These are phyloP conservation scores for Persicaria maculosa DNA, from an alignment of 148 eudicot genomes.

Conservation along the genomic window DNA sequence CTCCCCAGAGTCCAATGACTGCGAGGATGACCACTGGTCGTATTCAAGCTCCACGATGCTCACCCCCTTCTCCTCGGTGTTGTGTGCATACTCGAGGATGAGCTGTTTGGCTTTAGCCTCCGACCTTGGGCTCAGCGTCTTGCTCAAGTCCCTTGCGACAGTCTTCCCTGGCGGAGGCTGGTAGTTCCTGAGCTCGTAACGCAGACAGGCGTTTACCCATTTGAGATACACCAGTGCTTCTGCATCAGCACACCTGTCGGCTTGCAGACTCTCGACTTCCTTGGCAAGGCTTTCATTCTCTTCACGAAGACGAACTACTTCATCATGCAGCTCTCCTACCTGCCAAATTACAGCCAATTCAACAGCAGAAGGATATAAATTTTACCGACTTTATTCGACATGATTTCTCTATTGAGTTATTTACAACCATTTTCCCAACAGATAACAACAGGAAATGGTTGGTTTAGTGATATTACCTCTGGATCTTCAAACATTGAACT, in stretches of 20 bases:
- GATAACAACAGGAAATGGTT: neutral
- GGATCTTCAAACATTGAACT: conserved; percentile 50
- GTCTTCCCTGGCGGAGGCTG: conserved; percentile 55
- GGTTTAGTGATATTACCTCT: conserved; percentile 33
- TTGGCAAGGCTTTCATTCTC: conserved; percentile 48
- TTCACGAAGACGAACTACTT: conserved; percentile 33
- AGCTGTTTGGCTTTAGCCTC: conserved; percentile 72
- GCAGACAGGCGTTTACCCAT: conserved; percentile 89
- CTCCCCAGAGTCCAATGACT: conserved; percentile 49
- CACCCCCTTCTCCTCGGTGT: conserved; percentile 26
- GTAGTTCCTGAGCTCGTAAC: conserved; percentile 65
- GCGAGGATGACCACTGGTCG: conserved; percentile 57
- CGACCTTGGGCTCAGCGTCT: conserved; percentile 62
- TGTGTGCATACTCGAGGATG: conserved; percentile 62
- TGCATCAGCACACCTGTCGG: conserved; percentile 54
- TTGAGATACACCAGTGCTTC: conserved; percentile 84
- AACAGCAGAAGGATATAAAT: conserved; percentile 1
- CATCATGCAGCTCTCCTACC: conserved; percentile 45
- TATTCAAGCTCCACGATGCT: conserved; percentile 37
- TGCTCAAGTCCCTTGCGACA: conserved; percentile 72
- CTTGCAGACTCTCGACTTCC: conserved; percentile 57
- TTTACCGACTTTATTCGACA: no score
- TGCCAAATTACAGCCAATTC: conserved; percentile 19
- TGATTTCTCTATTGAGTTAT: no score
- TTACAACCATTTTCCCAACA: neutral